Conservation (phyloP, 768 basidiomycete species). For the Boletus reticulatus region DNA sequence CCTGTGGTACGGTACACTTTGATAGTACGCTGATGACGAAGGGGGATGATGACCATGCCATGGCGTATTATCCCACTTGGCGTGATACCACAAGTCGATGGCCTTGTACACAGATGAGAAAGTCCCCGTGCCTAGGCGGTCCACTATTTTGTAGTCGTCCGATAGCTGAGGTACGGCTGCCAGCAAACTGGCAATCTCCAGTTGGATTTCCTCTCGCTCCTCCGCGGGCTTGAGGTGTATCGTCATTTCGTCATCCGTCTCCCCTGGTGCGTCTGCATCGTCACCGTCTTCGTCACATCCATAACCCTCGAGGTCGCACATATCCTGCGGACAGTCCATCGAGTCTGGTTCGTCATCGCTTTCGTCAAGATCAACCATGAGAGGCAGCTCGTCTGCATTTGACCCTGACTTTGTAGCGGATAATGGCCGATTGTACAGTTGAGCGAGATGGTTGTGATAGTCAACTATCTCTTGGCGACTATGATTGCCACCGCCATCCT, state of each 20-base stretch:
- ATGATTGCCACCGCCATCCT: slow-evolving; percentile 47
- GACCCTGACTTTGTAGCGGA: slow-evolving; percentile 20
- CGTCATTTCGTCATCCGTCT: slow-evolving; percentile 62
- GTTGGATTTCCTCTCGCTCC: slow-evolving; percentile 70
- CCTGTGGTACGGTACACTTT: slow-evolving; percentile 42
- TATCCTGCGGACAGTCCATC: slow-evolving; percentile 37
- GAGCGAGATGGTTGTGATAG: slow-evolving; percentile 52
- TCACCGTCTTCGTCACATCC: slow-evolving; percentile 36
- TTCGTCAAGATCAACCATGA: slow-evolving; percentile 48
- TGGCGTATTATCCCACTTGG: slow-evolving; percentile 70
- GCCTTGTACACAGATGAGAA: slow-evolving; percentile 99
- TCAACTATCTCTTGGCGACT: slow-evolving; percentile 39
- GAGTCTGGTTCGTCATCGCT: slow-evolving; percentile 38
- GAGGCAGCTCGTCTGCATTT: slow-evolving; percentile 24
- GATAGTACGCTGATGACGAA: slow-evolving; percentile 64
- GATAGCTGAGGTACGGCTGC: slow-evolving; percentile 62
- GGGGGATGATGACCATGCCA: slow-evolving; percentile 71
- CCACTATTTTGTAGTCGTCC: slow-evolving; percentile 73
- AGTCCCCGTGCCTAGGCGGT: slow-evolving; percentile 94
- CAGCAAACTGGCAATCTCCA: slow-evolving; percentile 75
- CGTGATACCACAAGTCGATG: slow-evolving; percentile 71
- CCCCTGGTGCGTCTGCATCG: slow-evolving; percentile 32
- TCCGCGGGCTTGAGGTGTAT: slow-evolving; percentile 55
- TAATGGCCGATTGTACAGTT: slow-evolving; percentile 36
- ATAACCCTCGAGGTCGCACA: slow-evolving; percentile 35